These are phyloP conservation scores for Cyberlindnera veronae DNA, from an alignment of 805 yeast species.

Conservation along the genomic window DNA sequence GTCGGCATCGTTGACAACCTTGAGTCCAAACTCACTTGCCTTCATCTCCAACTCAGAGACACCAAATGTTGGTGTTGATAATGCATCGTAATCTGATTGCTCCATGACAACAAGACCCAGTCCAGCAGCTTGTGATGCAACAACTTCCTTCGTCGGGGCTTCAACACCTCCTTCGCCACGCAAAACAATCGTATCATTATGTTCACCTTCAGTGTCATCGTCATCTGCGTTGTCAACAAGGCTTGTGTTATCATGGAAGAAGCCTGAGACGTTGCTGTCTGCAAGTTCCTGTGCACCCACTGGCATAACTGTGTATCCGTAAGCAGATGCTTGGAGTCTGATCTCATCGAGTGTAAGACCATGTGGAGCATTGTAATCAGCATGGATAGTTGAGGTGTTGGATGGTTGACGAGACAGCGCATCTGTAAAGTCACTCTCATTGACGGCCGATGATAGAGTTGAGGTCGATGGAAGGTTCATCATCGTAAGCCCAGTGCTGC, in stretches of 20 bases:
- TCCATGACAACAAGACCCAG: slow-evolving; percentile 28
- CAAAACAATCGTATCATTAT: slow-evolving; percentile 14
- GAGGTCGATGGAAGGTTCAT: slow-evolving; percentile 20
- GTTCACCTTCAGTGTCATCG: slow-evolving; percentile 14
- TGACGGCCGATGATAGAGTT: slow-evolving; percentile 25
- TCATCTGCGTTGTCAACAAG: slow-evolving; percentile 16
- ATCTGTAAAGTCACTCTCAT: slow-evolving; percentile 30
- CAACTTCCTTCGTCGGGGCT: slow-evolving; percentile 6
- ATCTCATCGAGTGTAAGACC: slow-evolving; percentile 19
- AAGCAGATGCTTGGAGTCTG: slow-evolving; percentile 16
- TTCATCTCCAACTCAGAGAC: slow-evolving; percentile 2
- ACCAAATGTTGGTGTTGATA: slow-evolving; percentile 2
- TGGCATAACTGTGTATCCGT: slow-evolving; percentile 20
- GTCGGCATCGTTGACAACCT: slow-evolving; percentile 24
- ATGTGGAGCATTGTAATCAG: slow-evolving; percentile 2
- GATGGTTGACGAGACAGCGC: slow-evolving; percentile 28
- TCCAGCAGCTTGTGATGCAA: slow-evolving; percentile 14
- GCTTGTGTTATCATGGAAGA: slow-evolving; percentile 7
- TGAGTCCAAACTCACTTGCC: slow-evolving; percentile 20
- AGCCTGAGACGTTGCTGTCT: too few species aligned
- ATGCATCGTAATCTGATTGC: slow-evolving; percentile 20
- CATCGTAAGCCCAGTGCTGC: neutral
- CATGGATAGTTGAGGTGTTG: slow-evolving; percentile 25
- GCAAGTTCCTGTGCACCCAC: slow-evolving; percentile 6
- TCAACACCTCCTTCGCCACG: slow-evolving; percentile 1